phyloP scores from a whole-genome alignment of 176 grass and related monocot genomes.

The Typha latifolia region DNA sequence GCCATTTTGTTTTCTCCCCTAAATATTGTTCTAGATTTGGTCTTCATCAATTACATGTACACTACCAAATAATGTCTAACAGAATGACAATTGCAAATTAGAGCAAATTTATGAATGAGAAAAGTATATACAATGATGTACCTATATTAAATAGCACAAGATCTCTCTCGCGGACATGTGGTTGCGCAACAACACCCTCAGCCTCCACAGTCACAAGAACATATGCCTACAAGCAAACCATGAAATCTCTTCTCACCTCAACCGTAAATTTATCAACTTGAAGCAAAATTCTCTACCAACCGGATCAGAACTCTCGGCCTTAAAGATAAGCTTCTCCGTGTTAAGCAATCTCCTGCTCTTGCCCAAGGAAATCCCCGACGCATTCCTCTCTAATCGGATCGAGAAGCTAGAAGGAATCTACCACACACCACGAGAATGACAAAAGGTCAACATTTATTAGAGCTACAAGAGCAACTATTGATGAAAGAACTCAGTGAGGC shows the following conservation, averaged over 20 bases:
- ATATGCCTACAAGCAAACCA: slow-evolving; percentile 41
- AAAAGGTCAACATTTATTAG: neutral
- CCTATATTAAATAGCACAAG: slow-evolving; percentile 78
- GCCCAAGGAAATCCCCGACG: slow-evolving; percentile 13
- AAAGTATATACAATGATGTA: slow-evolving; percentile 11
- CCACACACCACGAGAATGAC: neutral
- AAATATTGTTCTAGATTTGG: too few species aligned
- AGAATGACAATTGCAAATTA: too few species aligned
- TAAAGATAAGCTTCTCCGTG: slow-evolving; percentile 86
- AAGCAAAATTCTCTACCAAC: slow-evolving; percentile 20
- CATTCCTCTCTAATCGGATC: slow-evolving; percentile 31
- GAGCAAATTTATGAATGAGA: neutral
- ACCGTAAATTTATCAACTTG: neutral
- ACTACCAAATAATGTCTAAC: too few species aligned
- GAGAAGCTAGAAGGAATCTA: slow-evolving; percentile 79
- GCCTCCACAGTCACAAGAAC: slow-evolving; percentile 58
- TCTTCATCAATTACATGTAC: too few species aligned
- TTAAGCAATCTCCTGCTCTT: slow-evolving; percentile 87
- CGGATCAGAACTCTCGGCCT: slow-evolving; percentile 33
- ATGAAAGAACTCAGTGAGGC: slow-evolving; percentile 1
- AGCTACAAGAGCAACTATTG: neutral
- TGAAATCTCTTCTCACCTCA: neutral
- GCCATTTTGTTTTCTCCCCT: too few species aligned
- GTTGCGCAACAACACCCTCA: slow-evolving; percentile 55
- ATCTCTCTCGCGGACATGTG: slow-evolving; percentile 47